Conservation (phyloP, 192 early-diverging fungal genomes). For the Linnemannia elongata region DNA sequence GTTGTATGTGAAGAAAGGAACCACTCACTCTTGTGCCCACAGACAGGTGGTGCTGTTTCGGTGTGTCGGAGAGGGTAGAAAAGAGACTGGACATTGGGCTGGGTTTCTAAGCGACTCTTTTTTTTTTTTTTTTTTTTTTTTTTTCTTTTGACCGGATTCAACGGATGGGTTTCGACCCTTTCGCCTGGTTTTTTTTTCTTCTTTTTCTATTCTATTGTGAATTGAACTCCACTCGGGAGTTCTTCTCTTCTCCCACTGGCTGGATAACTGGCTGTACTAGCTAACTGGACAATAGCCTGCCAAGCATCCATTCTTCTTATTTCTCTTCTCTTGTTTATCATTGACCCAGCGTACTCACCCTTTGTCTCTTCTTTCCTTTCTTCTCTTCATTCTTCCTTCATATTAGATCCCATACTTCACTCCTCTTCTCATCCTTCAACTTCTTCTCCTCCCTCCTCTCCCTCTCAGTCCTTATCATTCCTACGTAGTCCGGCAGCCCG, state of each 20-base stretch:
- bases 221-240: constrained; percentile 1
- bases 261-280: neutral
- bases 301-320: neutral
- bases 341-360: neutral
- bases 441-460: neutral
- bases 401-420: neutral
- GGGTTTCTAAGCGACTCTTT: neutral
- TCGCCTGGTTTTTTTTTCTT: neutral
- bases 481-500: neutral
- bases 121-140: too few relatives aligned
- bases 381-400: neutral
- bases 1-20: too few relatives aligned
- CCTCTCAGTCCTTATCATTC: neutral
- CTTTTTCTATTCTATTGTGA: too few relatives aligned
- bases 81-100: neutral
- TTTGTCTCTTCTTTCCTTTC: neutral
- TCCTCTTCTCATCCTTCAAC: neutral
- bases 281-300: neutral
- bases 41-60: too few relatives aligned
- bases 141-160: neutral
- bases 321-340: neutral
- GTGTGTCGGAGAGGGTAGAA: too few relatives aligned
- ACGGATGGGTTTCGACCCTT: constrained; percentile 2
- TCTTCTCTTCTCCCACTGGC: constrained; percentile 7
- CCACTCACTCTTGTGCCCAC: too few relatives aligned